These are phyloP conservation scores for Porphyrellus cyaneotinctus DNA, from an alignment of 768 basidiomycete genomes.

Conservation along the genomic window DNA sequence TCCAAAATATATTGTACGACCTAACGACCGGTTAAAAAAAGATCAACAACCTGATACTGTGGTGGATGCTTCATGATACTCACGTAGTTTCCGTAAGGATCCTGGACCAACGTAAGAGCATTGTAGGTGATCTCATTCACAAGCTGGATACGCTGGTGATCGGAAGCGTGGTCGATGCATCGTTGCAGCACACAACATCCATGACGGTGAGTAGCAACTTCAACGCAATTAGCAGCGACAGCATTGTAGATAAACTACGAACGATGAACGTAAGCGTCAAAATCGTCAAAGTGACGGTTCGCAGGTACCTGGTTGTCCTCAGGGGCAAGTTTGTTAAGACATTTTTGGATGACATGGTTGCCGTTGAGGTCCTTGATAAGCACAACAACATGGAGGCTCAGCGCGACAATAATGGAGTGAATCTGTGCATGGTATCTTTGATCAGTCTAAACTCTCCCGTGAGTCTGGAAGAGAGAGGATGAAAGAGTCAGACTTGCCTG, in stretches of 20 bases:
- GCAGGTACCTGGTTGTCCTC: slow-evolving; percentile 90
- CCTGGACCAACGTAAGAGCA: slow-evolving; percentile 94
- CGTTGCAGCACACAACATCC: slow-evolving; percentile 98
- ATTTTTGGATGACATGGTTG: slow-evolving; percentile 98
- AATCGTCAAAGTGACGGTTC: neutral
- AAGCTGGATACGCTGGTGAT: slow-evolving; percentile 90
- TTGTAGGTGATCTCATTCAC: slow-evolving; percentile 99
- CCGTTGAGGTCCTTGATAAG: slow-evolving; percentile 98
- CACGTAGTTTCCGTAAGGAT: slow-evolving; percentile 92
- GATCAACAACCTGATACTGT: neutral
- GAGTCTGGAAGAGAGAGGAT: slow-evolving; percentile 46
- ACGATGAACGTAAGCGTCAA: neutral
- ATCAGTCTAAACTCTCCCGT: slow-evolving; percentile 65
- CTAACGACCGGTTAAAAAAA: slow-evolving; percentile 34
- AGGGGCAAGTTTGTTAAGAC: slow-evolving; percentile 94
- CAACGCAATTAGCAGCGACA: slow-evolving; percentile 97
- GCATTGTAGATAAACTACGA: slow-evolving; percentile 96
- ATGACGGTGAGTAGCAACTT: slow-evolving; percentile 96
- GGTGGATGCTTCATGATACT: slow-evolving; percentile 23
- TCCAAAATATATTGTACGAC: slow-evolving; percentile 98
- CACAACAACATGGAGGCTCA: slow-evolving; percentile 96
- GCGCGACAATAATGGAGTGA: slow-evolving; percentile 91
- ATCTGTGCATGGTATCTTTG: slow-evolving; percentile 86
- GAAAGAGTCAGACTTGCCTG: slow-evolving; percentile 59
- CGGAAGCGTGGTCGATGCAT: slow-evolving; percentile 97